Percentiles rank a stretch among this genome's conserved stretches.
phyloP scores from a whole-genome alignment of 805 yeast species.

The Starmerella powellii region DNA sequence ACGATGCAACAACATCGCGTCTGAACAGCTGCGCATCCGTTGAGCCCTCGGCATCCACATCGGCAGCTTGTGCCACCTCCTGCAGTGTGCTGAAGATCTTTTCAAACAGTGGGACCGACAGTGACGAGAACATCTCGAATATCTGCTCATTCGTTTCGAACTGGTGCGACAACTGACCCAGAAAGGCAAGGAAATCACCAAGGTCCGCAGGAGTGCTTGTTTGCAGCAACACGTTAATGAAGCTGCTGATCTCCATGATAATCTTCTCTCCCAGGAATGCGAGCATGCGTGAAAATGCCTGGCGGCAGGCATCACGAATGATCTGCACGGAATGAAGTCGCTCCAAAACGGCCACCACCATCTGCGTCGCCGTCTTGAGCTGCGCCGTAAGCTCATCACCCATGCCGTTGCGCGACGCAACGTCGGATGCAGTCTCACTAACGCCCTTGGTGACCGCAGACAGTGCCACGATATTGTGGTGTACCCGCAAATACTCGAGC shows the following conservation, averaged over 20 bases:
- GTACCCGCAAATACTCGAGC: slow-evolving; percentile 45
- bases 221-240: slow-evolving; percentile 55
- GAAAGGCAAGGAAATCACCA: slow-evolving; percentile 68
- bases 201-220: slow-evolving; percentile 54
- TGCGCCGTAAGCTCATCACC: slow-evolving; percentile 33
- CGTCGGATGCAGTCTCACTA: slow-evolving; percentile 34
- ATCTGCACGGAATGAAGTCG: slow-evolving; percentile 51
- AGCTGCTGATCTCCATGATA: slow-evolving; percentile 47
- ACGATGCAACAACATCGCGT: slow-evolving; percentile 47
- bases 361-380: slow-evolving; percentile 64
- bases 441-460: slow-evolving; percentile 86
- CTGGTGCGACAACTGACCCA: slow-evolving; percentile 77
- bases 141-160: slow-evolving; percentile 55
- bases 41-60: slow-evolving; percentile 30
- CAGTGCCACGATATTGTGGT: slow-evolving; percentile 75
- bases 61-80: slow-evolving; percentile 24
- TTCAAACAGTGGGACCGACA: slow-evolving; percentile 60
- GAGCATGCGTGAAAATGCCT: slow-evolving; percentile 75
- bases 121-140: slow-evolving; percentile 58
- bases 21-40: slow-evolving; percentile 48
- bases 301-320: slow-evolving; percentile 76
- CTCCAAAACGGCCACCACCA: slow-evolving; percentile 71
- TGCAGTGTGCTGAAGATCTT: slow-evolving; percentile 45
- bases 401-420: neutral
- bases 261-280: slow-evolving; percentile 50